phyloP scores from a whole-genome alignment of 2,329 filamentous ascomycete genomes.

The Colletotrichum australisinense region DNA sequence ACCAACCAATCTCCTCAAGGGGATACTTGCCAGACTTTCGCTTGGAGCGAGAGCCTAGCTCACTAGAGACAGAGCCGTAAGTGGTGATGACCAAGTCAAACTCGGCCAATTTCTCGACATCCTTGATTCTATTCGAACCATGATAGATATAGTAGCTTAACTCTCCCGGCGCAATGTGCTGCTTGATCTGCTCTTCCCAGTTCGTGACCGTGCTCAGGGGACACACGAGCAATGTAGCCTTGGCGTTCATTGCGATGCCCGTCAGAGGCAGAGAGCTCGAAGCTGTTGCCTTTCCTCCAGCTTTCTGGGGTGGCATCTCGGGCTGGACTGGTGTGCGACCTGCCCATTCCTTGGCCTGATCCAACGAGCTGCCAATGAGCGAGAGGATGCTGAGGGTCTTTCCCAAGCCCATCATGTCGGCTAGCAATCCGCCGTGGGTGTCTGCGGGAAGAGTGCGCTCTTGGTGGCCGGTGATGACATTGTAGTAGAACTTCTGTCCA shows the following conservation, averaged over 20 bases:
- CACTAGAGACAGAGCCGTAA: constrained; percentile 87
- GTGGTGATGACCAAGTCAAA: constrained; percentile 93
- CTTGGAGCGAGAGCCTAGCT: constrained; percentile 74
- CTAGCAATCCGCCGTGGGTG: constrained; percentile 78
- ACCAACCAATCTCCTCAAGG: constrained; percentile 86
- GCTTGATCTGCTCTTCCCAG: constrained; percentile 92
- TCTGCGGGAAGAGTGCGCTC: constrained; percentile 71
- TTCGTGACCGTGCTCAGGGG: constrained; percentile 93
- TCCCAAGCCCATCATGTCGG: constrained; percentile 90
- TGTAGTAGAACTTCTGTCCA: constrained; percentile 74
- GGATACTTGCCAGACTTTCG: constrained; percentile 71
- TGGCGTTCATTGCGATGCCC: constrained; percentile 73
- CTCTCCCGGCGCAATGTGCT: constrained; percentile 75
- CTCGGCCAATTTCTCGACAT: constrained; percentile 73
- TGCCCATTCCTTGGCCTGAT: constrained; percentile 73
- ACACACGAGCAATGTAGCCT: constrained; percentile 86
- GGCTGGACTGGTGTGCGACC: constrained; percentile 62
- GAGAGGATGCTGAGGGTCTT: constrained; percentile 90
- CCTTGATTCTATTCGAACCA: constrained; percentile 79
- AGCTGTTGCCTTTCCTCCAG: constrained; percentile 48
- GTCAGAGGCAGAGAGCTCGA: constrained; percentile 60
- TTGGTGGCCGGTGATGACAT: constrained; percentile 84
- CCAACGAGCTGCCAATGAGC: constrained; percentile 74
- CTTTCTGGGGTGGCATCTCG: constrained; percentile 50
- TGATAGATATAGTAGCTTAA: constrained; percentile 88